phyloP scores from a whole-genome alignment of 306 rosid genomes.

The Cucumis melo region DNA sequence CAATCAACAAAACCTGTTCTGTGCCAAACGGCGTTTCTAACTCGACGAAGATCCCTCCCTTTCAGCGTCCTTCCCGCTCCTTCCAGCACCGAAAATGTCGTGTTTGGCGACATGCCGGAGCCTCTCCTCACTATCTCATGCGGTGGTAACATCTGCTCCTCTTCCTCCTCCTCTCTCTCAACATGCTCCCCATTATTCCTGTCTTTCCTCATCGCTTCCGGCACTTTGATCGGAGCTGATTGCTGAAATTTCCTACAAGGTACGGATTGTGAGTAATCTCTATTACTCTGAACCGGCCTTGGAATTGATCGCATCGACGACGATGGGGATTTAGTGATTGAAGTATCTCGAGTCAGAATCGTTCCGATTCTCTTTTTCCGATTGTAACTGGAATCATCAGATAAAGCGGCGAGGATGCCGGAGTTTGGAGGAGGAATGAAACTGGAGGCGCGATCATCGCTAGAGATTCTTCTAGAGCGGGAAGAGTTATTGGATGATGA shows the following conservation, averaged over 20 bases:
- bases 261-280: constrained; percentile 31
- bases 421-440: constrained; percentile 23
- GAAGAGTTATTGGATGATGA: constrained; percentile 21
- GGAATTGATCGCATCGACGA: constrained; percentile 36
- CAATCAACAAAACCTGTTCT: constrained; percentile 77
- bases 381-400: constrained; percentile 15
- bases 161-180: constrained; percentile 27
- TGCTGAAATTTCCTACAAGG: constrained; percentile 40
- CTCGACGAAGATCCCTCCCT: constrained; percentile 88
- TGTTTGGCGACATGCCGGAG: constrained; percentile 51
- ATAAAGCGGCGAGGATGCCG: constrained; percentile 44
- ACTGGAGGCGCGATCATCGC: not conserved
- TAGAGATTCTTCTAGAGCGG: not conserved
- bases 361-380: constrained; percentile 8
- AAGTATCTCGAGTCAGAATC: constrained; percentile 28
- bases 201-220: constrained; percentile 20
- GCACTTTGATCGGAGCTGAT: constrained; percentile 71
- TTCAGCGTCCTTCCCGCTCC: constrained; percentile 85
- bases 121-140: constrained; percentile 67
- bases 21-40: constrained; percentile 72
- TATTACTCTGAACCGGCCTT: constrained; percentile 24
- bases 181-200: constrained; percentile 16
- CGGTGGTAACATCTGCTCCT: constrained; percentile 54
- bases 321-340: constrained; percentile 21
- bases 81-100: constrained; percentile 72